Evolutionary conservation across 768 basidiomycete genomes (phyloP).

Genomic region (Tubosaeta brunneosetosa): DNA sequence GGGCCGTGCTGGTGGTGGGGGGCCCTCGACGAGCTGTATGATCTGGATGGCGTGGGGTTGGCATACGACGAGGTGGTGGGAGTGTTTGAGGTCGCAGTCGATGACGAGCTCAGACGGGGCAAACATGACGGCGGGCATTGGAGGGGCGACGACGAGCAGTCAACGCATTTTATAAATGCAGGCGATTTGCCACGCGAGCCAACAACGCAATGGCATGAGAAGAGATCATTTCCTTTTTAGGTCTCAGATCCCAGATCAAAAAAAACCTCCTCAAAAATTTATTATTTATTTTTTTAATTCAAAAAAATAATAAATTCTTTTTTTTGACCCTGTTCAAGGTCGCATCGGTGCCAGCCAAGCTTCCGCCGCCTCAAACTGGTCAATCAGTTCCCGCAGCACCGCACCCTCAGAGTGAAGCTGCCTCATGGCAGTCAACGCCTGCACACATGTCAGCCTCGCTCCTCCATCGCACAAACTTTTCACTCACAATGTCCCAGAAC

Average conservation of each 20-base stretch:
- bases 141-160: conserved; percentile 13
- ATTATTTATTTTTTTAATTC: too few relatives aligned
- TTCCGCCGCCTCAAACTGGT: conserved; percentile 95
- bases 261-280: too few relatives aligned
- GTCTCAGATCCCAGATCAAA: conserved; percentile 21
- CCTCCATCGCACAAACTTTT: conserved; percentile 3
- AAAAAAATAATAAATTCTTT: not conserved
- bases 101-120: conserved; percentile 20
- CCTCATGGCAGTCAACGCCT: conserved; percentile 87
- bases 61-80: conserved; percentile 43
- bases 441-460: conserved; percentile 28
- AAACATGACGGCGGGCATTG: conserved; percentile 25
- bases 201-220: conserved; percentile 9
- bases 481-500: conserved; percentile 96
- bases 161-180: conserved; percentile 19
- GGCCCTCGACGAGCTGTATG: conserved; percentile 70
- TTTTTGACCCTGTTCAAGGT: conserved; percentile 44
- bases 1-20: conserved; percentile 45
- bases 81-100: conserved; percentile 33
- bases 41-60: conserved; percentile 54
- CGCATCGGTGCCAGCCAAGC: conserved; percentile 91
- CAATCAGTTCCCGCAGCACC: conserved; percentile 81
- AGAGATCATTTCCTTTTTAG: conserved; percentile 9
- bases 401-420: conserved; percentile 79
- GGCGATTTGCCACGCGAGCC: conserved; percentile 20